Conservation (phyloP, 2,329 filamentous ascomycete species). For the Hortaea sp. region DNA sequence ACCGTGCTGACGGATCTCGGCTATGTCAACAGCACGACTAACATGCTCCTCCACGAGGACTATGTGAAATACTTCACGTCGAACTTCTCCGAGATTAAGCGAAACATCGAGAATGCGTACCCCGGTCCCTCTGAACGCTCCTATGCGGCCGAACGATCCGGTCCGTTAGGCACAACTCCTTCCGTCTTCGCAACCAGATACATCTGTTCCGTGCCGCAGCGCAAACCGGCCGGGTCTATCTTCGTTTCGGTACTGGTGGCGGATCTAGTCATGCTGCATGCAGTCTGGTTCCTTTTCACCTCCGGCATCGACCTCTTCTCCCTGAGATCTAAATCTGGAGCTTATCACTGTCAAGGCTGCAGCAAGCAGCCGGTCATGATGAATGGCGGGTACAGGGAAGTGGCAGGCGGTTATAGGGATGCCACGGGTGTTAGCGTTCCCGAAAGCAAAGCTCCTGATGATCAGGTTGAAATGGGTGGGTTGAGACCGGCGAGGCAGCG, state of each 20-base stretch:
- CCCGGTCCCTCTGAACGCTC: conserved; percentile 1
- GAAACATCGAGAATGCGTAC: conserved; percentile 3
- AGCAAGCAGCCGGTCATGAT: not conserved
- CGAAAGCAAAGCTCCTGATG: too few relatives aligned
- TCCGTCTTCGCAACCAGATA: conserved; percentile 8
- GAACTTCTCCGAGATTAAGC: conserved; percentile 7
- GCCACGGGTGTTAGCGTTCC: too few relatives aligned
- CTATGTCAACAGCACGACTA: conserved; percentile 1
- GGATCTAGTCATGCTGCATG: conserved; percentile 12
- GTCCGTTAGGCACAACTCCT: conserved; percentile 4
- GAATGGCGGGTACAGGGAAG: not conserved
- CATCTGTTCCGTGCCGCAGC: conserved; percentile 11
- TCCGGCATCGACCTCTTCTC: conserved; percentile 1
- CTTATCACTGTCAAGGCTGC: conserved; percentile 3
- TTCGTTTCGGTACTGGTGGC: conserved; percentile 11
- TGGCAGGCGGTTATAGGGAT: not conserved
- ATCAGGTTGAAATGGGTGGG: too few relatives aligned
- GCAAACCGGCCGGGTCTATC: conserved; percentile 6
- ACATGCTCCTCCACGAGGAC: conserved; percentile 6
- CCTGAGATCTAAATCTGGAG: not conserved
- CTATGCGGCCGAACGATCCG: conserved; percentile 3
- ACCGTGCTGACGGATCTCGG: conserved; percentile 10
- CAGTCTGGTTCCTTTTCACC: conserved; percentile 8
- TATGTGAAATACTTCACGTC: conserved; percentile 8
- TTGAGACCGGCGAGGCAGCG: too few relatives aligned